Percentiles rank a stretch among this genome's conserved stretches.
These are phyloP conservation scores for Echeveria elegans DNA, from an alignment of 164 flowering plant genomes.

Conservation along the genomic window DNA sequence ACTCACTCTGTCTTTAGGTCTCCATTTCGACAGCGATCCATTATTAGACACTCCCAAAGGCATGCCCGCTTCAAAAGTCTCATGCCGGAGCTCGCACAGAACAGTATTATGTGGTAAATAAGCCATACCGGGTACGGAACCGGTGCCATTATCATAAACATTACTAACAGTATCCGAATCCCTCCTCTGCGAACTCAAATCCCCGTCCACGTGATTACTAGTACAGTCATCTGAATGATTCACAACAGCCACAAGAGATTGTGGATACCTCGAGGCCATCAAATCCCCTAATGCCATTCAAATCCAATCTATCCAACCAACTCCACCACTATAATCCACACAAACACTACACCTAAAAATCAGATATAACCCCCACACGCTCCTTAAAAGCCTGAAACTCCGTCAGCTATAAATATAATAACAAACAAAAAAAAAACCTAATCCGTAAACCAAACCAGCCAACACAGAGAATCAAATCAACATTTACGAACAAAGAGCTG, in stretches of 20 bases:
- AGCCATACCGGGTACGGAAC: slow-evolving; percentile 31
- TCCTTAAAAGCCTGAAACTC: too few relatives aligned
- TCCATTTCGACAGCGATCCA: slow-evolving; percentile 85
- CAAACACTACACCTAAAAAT: too few relatives aligned
- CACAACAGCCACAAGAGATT: not conserved
- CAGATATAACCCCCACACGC: too few relatives aligned
- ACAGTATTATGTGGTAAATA: slow-evolving; percentile 78
- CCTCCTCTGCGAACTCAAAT: slow-evolving; percentile 22
- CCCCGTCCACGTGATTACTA: slow-evolving; percentile 15
- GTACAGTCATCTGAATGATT: not conserved
- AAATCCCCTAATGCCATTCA: slow-evolving; percentile 98
- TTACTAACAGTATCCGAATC: slow-evolving; percentile 50
- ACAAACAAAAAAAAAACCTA: not conserved
- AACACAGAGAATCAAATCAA: not conserved
- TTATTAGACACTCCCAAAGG: slow-evolving; percentile 64
- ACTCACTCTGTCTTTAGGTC: slow-evolving; percentile 84
- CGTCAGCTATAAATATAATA: too few relatives aligned
- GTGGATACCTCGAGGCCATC: slow-evolving; percentile 55
- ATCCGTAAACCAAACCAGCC: too few relatives aligned
- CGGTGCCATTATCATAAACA: slow-evolving; percentile 24
- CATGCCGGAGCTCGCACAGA: slow-evolving; percentile 76
- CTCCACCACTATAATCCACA: not conserved
- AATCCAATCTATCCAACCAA: slow-evolving; percentile 13
- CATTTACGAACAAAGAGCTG: not conserved
- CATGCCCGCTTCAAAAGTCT: slow-evolving; percentile 52